Evolutionary conservation across 1,284 basidiomycete species (phyloP).

Genomic region (Psilocybe mexicana): DNA sequence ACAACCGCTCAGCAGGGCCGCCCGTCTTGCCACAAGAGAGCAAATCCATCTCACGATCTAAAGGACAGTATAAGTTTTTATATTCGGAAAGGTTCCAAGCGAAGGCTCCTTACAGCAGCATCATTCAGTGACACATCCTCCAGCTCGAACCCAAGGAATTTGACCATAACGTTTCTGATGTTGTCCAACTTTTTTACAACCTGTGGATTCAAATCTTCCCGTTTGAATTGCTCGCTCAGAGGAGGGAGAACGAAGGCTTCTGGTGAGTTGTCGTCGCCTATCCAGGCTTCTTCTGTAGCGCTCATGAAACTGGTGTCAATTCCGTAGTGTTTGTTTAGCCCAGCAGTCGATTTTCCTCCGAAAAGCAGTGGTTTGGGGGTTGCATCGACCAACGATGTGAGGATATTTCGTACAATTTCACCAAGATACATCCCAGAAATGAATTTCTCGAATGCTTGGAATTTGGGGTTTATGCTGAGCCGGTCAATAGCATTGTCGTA

Average conservation of each 20-base stretch:
- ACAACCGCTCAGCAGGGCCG: conserved; percentile 81
- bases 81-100: not conserved
- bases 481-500: conserved; percentile 94
- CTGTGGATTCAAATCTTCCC: conserved; percentile 30
- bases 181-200: conserved; percentile 44
- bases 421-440: conserved; percentile 99
- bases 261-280: conserved; percentile 37
- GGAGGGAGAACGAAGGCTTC: conserved; percentile 33
- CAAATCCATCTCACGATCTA: conserved; percentile 81
- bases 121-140: conserved; percentile 61
- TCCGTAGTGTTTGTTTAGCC: conserved; percentile 89
- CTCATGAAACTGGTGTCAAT: conserved; percentile 94
- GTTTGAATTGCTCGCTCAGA: conserved; percentile 34
- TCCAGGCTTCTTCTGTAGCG: conserved; percentile 78
- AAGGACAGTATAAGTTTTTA: not conserved
- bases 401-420: conserved; percentile 86
- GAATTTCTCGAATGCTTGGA: conserved; percentile 97
- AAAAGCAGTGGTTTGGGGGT: conserved; percentile 75
- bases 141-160: conserved; percentile 59
- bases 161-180: conserved; percentile 60
- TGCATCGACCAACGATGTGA: conserved; percentile 86
- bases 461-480: conserved; percentile 90
- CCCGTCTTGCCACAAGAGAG: conserved; percentile 78
- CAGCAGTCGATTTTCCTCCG: conserved; percentile 69
- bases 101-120: conserved; percentile 50